Base-by-base conservation (phyloP, 2,329 filamentous ascomycete species). In the Cytospora piceicola region DNA sequence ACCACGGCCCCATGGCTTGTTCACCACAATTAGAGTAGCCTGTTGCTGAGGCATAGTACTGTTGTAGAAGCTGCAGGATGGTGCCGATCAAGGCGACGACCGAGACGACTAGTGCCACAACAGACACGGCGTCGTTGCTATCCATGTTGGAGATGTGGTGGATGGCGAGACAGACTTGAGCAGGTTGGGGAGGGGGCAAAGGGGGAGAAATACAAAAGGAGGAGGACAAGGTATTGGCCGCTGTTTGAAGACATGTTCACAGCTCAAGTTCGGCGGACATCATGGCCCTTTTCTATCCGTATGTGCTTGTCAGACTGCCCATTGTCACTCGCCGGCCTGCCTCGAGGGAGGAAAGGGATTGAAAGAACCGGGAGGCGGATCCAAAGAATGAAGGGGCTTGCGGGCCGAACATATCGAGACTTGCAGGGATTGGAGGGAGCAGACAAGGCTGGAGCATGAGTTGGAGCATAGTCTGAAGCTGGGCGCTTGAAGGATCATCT, bases 21-120 rank as follows among this genome's bases (percentile, higher is more conserved):
- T 80, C 74, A 67, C 78, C 80, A 70, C 81, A 83, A 61, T 80
- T 80, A 6, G 80, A 75, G 68, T 82, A 84, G 36, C 82, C 82
- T n/a, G 77, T 77, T 0, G 82, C 81, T 12, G 82, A 83, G 0
- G 81, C 77, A 27, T 78, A 78, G 72, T 83, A 84, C 66, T 84
- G 82, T 67, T 84, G 82, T 34, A 81, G 71, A 12, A 83, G 80
- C 69, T 84, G 82, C 68, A 82, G 75, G 14, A 79, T 71, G 0
- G 82, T 80, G 0, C 80, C 80, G 11, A 76, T 58, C 3, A 84
- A 71, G 20, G 82, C 82, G 8, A 84, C 74, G 9, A 83, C 71
- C 7, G 82, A 83, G 49, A 84, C 73, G 39, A 82, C 71, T 34
- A 84, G 75, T 52, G 82, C 82, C 27, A 79, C 79, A 27, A 76